Percentiles rank a stretch among this genome's conserved stretches.
These are phyloP conservation scores for Penicillium polonicum DNA, from an alignment of 2,329 filamentous ascomycete genomes.

Conservation along the genomic window DNA sequence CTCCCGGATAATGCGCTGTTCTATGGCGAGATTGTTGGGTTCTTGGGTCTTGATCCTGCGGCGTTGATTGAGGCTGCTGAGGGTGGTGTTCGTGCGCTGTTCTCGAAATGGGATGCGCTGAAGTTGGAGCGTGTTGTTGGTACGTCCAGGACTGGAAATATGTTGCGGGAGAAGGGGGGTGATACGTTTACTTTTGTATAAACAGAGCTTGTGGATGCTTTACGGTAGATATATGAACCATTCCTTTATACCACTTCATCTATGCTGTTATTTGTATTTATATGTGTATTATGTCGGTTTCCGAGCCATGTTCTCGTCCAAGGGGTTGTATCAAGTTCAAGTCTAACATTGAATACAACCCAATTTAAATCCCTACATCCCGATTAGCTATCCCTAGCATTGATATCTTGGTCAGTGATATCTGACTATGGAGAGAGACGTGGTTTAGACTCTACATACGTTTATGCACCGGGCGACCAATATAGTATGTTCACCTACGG, in stretches of 20 bases:
- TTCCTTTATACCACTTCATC: background rate
- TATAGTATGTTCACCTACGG: background rate
- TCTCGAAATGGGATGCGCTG: constrained; percentile 86
- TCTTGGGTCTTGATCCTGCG: constrained; percentile 41
- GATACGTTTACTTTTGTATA: constrained; percentile 97
- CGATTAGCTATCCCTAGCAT: background rate
- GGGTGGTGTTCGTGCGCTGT: constrained; percentile 61
- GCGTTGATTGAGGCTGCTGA: constrained; percentile 57
- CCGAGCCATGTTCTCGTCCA: background rate
- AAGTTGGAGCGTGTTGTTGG: constrained; percentile 88
- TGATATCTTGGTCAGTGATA: background rate
- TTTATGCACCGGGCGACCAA: background rate
- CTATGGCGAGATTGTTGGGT: constrained; percentile 45
- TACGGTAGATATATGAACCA: background rate
- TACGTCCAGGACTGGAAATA: constrained; percentile 72
- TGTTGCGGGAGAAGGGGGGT: constrained; percentile 74
- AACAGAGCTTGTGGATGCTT: background rate
- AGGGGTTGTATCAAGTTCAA: background rate
- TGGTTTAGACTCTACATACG: background rate
- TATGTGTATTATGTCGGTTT: background rate
- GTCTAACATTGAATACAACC: background rate
- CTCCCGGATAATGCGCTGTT: constrained; percentile 77
- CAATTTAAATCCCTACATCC: too few relatives aligned
- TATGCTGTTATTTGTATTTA: background rate
- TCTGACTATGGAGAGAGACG: background rate